Base-by-base conservation (phyloP, 441 rosid species). In the Erodium moschatum region DNA sequence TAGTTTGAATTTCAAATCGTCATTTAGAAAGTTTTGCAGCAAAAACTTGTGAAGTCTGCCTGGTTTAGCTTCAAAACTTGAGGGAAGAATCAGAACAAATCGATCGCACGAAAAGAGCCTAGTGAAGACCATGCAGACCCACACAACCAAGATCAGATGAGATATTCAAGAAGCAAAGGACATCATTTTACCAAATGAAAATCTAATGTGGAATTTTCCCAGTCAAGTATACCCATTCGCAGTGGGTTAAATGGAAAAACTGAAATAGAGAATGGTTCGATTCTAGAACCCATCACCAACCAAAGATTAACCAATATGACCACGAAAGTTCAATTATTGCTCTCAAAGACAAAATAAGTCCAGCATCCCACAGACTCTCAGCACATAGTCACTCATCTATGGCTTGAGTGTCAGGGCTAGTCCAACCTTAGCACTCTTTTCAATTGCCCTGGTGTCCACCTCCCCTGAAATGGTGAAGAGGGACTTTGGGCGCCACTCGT, bases 361-460 rank as follows among this genome's bases (percentile, higher is more conserved):
- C 58, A 24, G 54, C 42, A 62, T 65, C 19, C 67, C 20, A 11
- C 46, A 10, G 21, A 40, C 29, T 24, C 73, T 63, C 65, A 54
- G 24, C 61, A 20, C n/a, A n/a, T 63, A 10, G 11, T 16, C 54
- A 71, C 31, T 27, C 2, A 31, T 67, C 77, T 81, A 88, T 9
- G 94, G 95, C 86, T 89, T 91, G 74, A 94, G 86, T 13, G 87
- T 96, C 69, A 94, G 70, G 54, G 97, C 97, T 72, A 89, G 66
- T 58, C 98, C 97, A 24, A 94, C 75, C 86, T 88, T 94, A 3
- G 96, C 93, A 66, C 92, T 91, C 88, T 88, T 94, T 73, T 94
- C 98, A 20, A 91, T 78, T 31, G 97, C 89, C 83, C 79, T 87
- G 9, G 98, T 82, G 77, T 94, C 97, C n/a, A 94, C 93, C 74